Base-by-base conservation (phyloP, 164 flowering plant species). In the Tetrastigma voinierianum region DNA sequence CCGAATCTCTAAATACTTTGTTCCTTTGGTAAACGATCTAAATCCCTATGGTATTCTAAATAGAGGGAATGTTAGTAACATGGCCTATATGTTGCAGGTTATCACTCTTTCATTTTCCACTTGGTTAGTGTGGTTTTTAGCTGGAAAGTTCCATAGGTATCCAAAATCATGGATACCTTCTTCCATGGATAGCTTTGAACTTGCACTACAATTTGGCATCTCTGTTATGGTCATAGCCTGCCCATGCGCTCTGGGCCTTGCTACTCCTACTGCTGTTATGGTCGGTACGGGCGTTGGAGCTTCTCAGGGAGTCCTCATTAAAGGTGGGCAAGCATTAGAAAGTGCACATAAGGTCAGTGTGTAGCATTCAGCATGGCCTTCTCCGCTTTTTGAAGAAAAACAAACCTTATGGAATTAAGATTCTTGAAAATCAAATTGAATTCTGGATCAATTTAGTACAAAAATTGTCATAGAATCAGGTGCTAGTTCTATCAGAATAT, bases 261-360 rank as follows among this genome's bases (percentile, higher is more conserved):
- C 96, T 14, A 93, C 98, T 32, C 97, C 98, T 2, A 89, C 96
- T 10, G 96, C 98, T 12, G 92, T 89, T 51, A 93, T 93, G 97
- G 98, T 93, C 78, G 97, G 88, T 19, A 89, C 96, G 19, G 97
- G 93, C 2, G 88, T 85, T 56, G 96, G 94, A 57, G 98, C 96
- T 55, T 72, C 87, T 72, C 88, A 83, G 67, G 94, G 97, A 48
- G 85, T 93, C 23, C 73, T 90, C 23, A 90, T 90, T 54, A 93
- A 93, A 77, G 96, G 97, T 4, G 98, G 96, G 18, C 85, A 85
- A 51, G 96, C 96, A 18, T 73, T 93, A 25, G 96, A 90, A 76
- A 85, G 81, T 66, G 83, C 98, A 23, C 92, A 89, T 58, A 89
- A 88, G 89, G 92, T 91, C 20, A 46, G 76, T 43, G 61, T 64